Evolutionary conservation across 2,329 filamentous ascomycete species (phyloP), one percentile per base, ranked within the genome.

Genomic region (Penicillium janthinellum): DNA sequence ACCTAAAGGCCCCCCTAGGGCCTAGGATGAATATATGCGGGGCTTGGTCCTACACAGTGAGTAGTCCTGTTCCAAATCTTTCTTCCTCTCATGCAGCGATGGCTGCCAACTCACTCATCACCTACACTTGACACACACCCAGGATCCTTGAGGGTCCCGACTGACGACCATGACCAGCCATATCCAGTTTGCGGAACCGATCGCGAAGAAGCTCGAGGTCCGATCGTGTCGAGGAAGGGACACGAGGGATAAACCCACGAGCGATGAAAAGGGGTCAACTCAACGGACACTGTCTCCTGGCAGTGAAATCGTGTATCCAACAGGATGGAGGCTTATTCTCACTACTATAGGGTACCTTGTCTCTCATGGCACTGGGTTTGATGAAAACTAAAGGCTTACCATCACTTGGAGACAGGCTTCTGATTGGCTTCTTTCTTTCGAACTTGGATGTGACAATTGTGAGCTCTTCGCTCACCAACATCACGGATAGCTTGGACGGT

Each of bases 391-490:
- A n/a, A 52, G 22, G 38, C 54, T 66, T n/a, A 66, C 49, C 10
- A 22, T 42, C 4, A 39, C 14, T 39, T 34, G 35, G 34, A 37
- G 25, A 49, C n/a, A 68, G 73, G 31, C 62, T 70, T 17, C 53
- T 72, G 50, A 66, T 70, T 54, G 58, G 69, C 8, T 68, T 71
- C 50, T 76, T 72, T 39, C 64, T 76, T 14, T 68, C 70, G 15
- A 74, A 72, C 48, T 35, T 77, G 20, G 71, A 77, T 57, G 64
- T 71, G n/a, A 70, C 73, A 4, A 71, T 77, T 28, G 72, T 74
- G 4, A 76, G 73, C 60, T 76, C 74, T 1, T 68, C 73, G 4
- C 63, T 77, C 0, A 62, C 76, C 4, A 63, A 64, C 20, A 77
- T 77, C 50, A 74, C 71, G 2, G 67, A 76, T 60, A 66, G 69